Percentiles rank a stretch among this genome's conserved stretches.
phyloP scores from a whole-genome alignment of 2,329 filamentous ascomycete species.

The Teratosphaeria gauchensis region DNA sequence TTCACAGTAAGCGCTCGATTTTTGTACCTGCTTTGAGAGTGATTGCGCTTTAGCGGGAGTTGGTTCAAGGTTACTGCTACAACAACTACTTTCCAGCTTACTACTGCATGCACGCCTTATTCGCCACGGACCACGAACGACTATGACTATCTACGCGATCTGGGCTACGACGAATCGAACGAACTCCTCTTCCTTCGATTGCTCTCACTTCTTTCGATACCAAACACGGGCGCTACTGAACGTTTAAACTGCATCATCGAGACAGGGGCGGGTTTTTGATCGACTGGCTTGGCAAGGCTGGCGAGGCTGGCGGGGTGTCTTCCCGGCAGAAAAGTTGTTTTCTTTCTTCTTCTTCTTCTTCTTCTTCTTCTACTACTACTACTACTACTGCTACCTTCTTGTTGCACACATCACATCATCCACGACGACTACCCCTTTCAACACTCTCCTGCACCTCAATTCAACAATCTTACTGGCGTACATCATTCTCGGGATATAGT shows the following conservation, averaged over 20 bases:
- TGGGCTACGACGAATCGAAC: background rate
- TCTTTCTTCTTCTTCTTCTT: too few relatives aligned
- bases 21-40: conserved; percentile 30
- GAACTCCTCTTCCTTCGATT: background rate
- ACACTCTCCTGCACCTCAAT: background rate
- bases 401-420: background rate
- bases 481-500: background rate
- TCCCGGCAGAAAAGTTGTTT: background rate
- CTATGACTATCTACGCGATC: background rate
- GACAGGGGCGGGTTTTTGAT: background rate
- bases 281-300: background rate
- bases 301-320: background rate
- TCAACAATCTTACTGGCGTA: background rate
- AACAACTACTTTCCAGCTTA: conserved; percentile 5
- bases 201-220: background rate
- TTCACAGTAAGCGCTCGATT: conserved; percentile 25
- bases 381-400: background rate
- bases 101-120: background rate
- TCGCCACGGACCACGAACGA: background rate
- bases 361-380: too few relatives aligned
- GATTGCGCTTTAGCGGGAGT: conserved; percentile 33
- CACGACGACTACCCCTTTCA: background rate
- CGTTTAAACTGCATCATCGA: background rate
- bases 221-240: background rate
- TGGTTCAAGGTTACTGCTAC: conserved; percentile 18